Conservation (phyloP, 2,329 filamentous ascomycete species). For the Kalmusia sp. region DNA sequence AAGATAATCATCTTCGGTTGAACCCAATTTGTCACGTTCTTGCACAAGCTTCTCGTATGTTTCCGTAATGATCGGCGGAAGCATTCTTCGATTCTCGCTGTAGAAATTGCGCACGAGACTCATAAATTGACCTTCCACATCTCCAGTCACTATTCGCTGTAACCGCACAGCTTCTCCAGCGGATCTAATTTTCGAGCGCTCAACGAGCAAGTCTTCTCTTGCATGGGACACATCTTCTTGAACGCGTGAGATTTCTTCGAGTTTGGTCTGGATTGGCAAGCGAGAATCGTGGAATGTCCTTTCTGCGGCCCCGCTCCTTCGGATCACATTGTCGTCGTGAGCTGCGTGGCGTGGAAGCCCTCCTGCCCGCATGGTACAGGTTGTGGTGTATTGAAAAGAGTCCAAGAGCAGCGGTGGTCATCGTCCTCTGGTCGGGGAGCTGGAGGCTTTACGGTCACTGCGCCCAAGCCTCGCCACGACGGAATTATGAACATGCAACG, state of each 20-base stretch:
- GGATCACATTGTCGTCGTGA: neutral
- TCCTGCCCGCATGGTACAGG: conserved; percentile 8
- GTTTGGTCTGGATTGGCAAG: neutral
- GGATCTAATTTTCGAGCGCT: conserved; percentile 16
- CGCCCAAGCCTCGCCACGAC: neutral
- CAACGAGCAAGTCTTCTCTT: conserved; percentile 15
- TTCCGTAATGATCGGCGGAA: conserved; percentile 11
- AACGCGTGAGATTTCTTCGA: conserved; percentile 1
- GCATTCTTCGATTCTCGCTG: conserved; percentile 1
- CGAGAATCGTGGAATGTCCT: neutral
- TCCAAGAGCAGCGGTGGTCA: neutral
- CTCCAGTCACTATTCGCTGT: conserved; percentile 14
- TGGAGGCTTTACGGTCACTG: neutral
- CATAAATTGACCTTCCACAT: conserved; percentile 22
- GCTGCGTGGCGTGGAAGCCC: neutral
- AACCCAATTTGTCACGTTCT: conserved; percentile 21
- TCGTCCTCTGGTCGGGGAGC: neutral
- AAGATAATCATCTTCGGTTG: conserved; percentile 24
- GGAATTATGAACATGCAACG: too few relatives aligned
- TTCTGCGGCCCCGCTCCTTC: neutral
- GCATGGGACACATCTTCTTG: conserved; percentile 12
- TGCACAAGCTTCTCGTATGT: conserved; percentile 18
- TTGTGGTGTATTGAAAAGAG: neutral
- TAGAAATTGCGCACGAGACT: conserved; percentile 12
- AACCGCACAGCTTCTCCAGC: conserved; percentile 8